Conservation (phyloP, 73 alveolate genomes). For the Tetrahymena thermophila region DNA sequence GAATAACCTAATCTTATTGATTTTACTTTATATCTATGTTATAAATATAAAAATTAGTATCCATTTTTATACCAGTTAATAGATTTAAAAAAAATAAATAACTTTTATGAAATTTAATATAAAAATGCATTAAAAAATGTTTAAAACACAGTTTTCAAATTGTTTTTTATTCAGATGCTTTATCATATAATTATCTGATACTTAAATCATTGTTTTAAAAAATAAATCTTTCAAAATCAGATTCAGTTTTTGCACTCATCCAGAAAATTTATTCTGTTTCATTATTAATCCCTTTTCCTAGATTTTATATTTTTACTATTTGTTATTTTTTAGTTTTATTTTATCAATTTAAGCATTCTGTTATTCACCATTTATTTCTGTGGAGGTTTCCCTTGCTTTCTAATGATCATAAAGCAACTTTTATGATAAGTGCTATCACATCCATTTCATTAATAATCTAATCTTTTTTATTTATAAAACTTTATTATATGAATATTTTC, state of each 20-base stretch:
- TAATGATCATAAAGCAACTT: background rate
- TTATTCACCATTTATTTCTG: background rate
- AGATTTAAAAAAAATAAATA: too few species aligned
- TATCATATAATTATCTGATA: background rate
- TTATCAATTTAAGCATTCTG: background rate
- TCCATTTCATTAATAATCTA: background rate
- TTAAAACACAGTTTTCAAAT: background rate
- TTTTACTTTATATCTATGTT: too few species aligned
- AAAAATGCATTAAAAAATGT: too few species aligned
- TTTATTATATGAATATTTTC: too few species aligned
- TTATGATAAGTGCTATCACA: background rate
- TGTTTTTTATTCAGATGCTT: background rate
- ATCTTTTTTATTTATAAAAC: too few species aligned
- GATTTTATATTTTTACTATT: background rate
- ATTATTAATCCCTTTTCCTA: background rate
- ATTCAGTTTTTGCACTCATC: background rate
- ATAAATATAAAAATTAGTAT: too few species aligned
- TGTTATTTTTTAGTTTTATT: background rate
- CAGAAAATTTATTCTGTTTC: background rate
- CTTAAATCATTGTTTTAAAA: background rate
- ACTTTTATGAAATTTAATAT: too few species aligned
- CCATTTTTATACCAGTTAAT: too few species aligned
- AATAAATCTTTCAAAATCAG: background rate
- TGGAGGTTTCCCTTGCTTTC: background rate
- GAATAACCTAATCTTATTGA: too few species aligned